Conservation (phyloP, 257 asterid species). For the Datura wrightii region DNA sequence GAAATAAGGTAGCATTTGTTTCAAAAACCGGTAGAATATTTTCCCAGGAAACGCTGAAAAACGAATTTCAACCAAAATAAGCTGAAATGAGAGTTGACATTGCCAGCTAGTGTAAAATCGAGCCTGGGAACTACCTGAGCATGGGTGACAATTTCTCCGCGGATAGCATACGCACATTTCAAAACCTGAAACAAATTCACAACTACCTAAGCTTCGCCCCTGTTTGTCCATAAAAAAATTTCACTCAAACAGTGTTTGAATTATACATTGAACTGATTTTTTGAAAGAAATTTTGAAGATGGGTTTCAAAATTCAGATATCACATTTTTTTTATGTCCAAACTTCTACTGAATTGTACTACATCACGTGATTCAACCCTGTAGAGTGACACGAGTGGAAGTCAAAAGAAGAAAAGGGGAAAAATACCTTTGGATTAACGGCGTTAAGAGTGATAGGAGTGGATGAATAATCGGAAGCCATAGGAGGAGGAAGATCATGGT, state of each 20-base stretch:
- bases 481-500: constrained; percentile 27
- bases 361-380: not conserved
- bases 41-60: not conserved
- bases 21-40: not conserved
- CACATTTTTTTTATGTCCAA: too few relatives aligned
- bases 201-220: not conserved
- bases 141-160: constrained; percentile 88
- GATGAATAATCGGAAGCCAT: constrained; percentile 55
- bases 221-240: too few relatives aligned
- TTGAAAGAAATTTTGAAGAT: too few relatives aligned
- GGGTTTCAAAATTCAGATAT: too few relatives aligned
- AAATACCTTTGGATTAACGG: constrained; percentile 50
- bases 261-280: too few relatives aligned
- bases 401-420: not conserved
- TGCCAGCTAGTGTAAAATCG: not conserved
- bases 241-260: too few relatives aligned
- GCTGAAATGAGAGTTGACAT: not conserved
- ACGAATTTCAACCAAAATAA: not conserved
- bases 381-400: not conserved
- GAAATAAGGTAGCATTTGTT: not conserved
- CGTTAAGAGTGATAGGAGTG: constrained; percentile 45
- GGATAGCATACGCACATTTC: constrained; percentile 94
- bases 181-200: constrained; percentile 54
- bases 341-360: not conserved
- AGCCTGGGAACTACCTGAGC: constrained; percentile 71